These are phyloP conservation scores for Diversispora epigaea DNA, from an alignment of 192 early-diverging fungal species.

Conservation along the genomic window DNA sequence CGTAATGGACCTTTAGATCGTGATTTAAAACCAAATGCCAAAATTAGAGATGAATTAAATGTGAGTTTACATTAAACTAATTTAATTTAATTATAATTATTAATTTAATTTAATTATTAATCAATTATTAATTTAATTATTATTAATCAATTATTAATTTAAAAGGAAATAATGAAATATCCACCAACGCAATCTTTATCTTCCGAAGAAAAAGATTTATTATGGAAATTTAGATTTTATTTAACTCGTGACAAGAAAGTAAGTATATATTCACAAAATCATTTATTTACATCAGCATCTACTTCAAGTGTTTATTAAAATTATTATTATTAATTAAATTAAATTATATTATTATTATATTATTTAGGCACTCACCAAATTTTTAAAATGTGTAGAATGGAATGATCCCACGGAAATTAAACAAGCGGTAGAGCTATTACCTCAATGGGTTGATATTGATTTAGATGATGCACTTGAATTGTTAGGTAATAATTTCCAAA, in stretches of 20 bases:
- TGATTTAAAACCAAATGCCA: conserved; percentile 96
- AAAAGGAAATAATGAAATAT: conserved; percentile 83
- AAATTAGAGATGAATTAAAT: conserved; percentile 94
- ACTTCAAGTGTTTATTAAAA: too few species aligned
- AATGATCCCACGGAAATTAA: conserved; percentile 84
- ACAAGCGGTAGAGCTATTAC: conserved; percentile 87
- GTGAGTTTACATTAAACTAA: conserved; percentile 41
- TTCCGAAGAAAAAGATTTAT: conserved; percentile 86
- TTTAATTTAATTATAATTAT: neutral
- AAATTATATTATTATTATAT: conserved; percentile 5
- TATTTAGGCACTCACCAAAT: conserved; percentile 93
- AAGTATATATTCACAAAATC: neutral
- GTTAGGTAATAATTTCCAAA: conserved; percentile 84
- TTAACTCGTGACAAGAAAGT: conserved; percentile 89
- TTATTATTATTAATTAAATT: neutral
- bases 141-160: neutral
- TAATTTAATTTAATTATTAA: too few species aligned
- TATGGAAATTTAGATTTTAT: conserved; percentile 98
- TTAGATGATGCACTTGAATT: conserved; percentile 96
- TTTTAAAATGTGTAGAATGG: conserved; percentile 96
- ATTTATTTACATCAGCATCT: too few species aligned
- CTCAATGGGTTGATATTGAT: conserved; percentile 88
- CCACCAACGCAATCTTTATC: conserved; percentile 86
- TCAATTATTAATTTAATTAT: neutral
- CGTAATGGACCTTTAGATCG: conserved; percentile 86